Evolutionary conservation across 148 eudicot species (phyloP).

Genomic region (Fagopyrum homotropicum): DNA sequence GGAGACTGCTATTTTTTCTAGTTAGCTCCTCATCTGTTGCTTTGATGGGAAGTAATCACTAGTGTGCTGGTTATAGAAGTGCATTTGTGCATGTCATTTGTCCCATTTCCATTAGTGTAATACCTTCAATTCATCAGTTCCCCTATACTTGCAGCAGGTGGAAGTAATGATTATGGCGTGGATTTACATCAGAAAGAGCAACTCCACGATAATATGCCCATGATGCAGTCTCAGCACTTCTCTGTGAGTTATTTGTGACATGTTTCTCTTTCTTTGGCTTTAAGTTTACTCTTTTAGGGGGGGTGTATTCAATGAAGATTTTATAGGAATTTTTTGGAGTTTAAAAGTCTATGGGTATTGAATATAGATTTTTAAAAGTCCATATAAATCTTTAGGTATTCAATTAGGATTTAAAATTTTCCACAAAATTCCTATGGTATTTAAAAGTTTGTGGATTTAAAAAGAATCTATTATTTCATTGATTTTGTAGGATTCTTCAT

Average conservation of each 20-base stretch:
- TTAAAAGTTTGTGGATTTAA: too few species aligned
- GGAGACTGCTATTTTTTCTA: slow-evolving; percentile 1
- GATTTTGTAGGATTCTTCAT: too few species aligned
- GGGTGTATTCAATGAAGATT: too few species aligned
- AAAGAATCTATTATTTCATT: too few species aligned
- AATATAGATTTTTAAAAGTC: too few species aligned
- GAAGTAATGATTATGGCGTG: slow-evolving; percentile 35
- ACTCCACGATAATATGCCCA: slow-evolving; percentile 43
- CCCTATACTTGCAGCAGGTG: slow-evolving; percentile 25
- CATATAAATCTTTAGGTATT: too few species aligned
- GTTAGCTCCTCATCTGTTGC: neutral
- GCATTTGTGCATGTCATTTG: slow-evolving; percentile 2
- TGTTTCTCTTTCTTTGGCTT: neutral
- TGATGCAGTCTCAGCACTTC: slow-evolving; percentile 54
- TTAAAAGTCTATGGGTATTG: too few species aligned
- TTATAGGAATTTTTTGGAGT: too few species aligned
- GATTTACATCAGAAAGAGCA: slow-evolving; percentile 56
- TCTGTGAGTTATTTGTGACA: slow-evolving; percentile 33
- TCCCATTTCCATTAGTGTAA: slow-evolving; percentile 6
- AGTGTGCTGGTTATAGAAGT: neutral
- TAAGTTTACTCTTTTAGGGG: neutral
- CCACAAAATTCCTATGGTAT: too few species aligned
- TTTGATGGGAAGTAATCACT: neutral
- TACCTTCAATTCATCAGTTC: neutral
- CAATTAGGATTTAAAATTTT: too few species aligned